These are phyloP conservation scores for Arabidopsis hybrid DNA, from an alignment of 441 rosid species.

Conservation along the genomic window DNA sequence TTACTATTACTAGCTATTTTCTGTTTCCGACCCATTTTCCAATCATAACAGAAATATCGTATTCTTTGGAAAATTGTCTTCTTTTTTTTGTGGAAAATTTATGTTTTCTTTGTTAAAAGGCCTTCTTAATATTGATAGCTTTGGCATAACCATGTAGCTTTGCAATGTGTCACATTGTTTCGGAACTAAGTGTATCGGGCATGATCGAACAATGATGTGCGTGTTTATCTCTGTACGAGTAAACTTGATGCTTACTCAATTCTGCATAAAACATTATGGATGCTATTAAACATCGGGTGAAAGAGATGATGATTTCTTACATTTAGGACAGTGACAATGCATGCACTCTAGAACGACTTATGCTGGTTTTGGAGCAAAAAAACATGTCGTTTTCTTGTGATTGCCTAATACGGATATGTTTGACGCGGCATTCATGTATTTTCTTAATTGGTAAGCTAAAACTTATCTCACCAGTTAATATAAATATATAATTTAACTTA, in stretches of 20 bases:
- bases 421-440: neutral
- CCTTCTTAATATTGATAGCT: neutral
- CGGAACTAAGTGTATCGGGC: no score
- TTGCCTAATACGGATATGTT: neutral
- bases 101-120: no score
- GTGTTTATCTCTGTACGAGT: neutral
- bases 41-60: no score
- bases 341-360: neutral
- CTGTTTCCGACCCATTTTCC: neutral
- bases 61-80: no score
- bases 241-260: neutral
- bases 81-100: no score
- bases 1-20: constrained; percentile 3
- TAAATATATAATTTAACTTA: neutral
- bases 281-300: neutral
- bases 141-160: neutral
- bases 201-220: neutral
- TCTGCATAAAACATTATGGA: neutral
- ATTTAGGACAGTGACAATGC: neutral
- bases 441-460: neutral
- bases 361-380: neutral
- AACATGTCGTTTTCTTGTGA: neutral
- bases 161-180: neutral
- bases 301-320: neutral
- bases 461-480: neutral